Evolutionary conservation across 106 monocot species (phyloP).

Genomic region (Dioscorea zingiberensis): DNA sequence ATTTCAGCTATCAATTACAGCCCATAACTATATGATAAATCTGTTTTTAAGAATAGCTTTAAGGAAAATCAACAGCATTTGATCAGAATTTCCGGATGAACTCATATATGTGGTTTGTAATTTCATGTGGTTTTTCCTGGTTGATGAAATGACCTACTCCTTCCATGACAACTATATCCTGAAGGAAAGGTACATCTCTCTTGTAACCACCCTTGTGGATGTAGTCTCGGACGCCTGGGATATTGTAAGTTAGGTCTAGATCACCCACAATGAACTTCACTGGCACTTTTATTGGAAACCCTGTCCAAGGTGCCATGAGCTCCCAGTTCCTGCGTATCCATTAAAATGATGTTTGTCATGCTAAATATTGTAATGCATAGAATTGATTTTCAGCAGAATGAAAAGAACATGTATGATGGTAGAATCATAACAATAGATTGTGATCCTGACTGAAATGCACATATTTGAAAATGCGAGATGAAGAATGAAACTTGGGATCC

Average conservation of each 20-base stretch:
- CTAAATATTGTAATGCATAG: too few relatives aligned
- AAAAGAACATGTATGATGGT: too few relatives aligned
- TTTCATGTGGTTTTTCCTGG: slow-evolving; percentile 16
- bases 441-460: too few relatives aligned
- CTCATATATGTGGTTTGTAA: slow-evolving; percentile 30
- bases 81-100: slow-evolving; percentile 31
- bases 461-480: too few relatives aligned
- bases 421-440: too few relatives aligned
- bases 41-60: too few relatives aligned
- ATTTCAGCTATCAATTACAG: too few relatives aligned
- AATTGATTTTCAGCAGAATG: neutral
- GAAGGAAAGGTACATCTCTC: slow-evolving; percentile 24
- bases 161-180: slow-evolving; percentile 34
- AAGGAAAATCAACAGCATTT: too few relatives aligned
- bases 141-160: slow-evolving; percentile 24
- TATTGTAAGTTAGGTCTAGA: neutral
- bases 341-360: too few relatives aligned
- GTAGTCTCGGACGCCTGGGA: neutral
- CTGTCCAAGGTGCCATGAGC: slow-evolving; percentile 10
- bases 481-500: too few relatives aligned
- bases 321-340: slow-evolving; percentile 8
- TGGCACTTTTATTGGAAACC: neutral
- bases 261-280: slow-evolving; percentile 4
- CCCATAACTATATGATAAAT: too few relatives aligned
- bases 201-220: slow-evolving; percentile 3